These are phyloP conservation scores for Mitragyna speciosa DNA, from an alignment of 257 asterid genomes.

Conservation along the genomic window DNA sequence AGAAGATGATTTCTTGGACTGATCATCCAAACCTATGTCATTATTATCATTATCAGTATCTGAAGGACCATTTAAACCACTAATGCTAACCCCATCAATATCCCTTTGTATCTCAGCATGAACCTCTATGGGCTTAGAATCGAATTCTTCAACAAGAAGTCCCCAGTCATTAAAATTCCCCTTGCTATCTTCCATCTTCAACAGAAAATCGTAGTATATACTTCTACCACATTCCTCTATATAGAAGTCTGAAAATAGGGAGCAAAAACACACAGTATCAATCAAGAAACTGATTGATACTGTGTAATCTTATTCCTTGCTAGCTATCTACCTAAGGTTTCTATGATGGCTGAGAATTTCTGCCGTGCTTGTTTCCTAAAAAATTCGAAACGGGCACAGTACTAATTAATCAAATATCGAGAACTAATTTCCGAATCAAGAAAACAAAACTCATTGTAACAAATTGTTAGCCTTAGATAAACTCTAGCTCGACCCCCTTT, in stretches of 20 bases:
- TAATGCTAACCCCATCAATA: background rate
- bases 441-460: background rate
- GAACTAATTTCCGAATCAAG: background rate
- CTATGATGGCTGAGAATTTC: too few relatives aligned
- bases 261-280: constrained; percentile 45
- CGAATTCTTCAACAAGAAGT: constrained; percentile 12
- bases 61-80: background rate
- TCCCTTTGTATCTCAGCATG: constrained; percentile 8
- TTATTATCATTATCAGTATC: background rate
- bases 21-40: constrained; percentile 1
- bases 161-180: constrained; percentile 26
- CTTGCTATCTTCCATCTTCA: constrained; percentile 13
- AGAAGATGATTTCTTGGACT: constrained; percentile 13
- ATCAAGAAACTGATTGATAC: constrained; percentile 64
- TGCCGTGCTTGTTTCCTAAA: background rate
- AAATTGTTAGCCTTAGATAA: background rate
- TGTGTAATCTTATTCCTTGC: constrained; percentile 33
- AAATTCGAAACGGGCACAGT: background rate
- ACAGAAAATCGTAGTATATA: background rate
- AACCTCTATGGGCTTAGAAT: constrained; percentile 3
- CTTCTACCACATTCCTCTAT: background rate
- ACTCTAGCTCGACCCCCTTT: constrained; percentile 9
- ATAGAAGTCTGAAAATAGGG: background rate
- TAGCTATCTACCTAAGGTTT: background rate
- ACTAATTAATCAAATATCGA: background rate